These are phyloP conservation scores for Globisporangium abappressorium DNA, from an alignment of 352 stramenopile species.

Conservation along the genomic window DNA sequence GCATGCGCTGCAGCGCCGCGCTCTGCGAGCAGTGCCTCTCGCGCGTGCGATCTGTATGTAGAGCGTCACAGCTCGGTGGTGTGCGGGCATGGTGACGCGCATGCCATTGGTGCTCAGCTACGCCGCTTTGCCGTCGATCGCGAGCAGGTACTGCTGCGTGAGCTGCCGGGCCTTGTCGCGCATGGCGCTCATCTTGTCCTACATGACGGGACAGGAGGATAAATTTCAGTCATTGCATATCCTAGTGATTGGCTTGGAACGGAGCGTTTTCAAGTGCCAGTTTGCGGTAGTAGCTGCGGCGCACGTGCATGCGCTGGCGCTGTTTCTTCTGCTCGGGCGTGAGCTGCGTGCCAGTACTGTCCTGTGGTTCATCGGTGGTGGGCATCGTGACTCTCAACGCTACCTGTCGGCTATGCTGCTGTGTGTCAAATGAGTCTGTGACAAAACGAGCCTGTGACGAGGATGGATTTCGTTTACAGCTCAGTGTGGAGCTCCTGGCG, in stretches of 20 bases:
- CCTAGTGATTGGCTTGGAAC: too few relatives aligned
- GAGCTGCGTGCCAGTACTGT: constrained; percentile 7
- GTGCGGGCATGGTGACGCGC: constrained; percentile 3
- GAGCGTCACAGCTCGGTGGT: constrained; percentile 5
- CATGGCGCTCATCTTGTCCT: constrained; percentile 38
- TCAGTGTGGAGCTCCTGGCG: too few relatives aligned
- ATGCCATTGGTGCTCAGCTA: constrained; percentile 11
- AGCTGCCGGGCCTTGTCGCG: constrained; percentile 30
- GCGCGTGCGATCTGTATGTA: neutral
- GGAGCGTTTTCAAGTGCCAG: constrained; percentile 17
- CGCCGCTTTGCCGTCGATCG: constrained; percentile 11
- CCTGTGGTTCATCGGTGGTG: neutral
- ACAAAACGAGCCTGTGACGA: too few relatives aligned
- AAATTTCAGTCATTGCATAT: too few relatives aligned
- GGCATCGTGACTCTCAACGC: too few relatives aligned
- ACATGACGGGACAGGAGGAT: neutral
- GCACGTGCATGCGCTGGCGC: constrained; percentile 59
- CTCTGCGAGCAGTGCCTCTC: neutral
- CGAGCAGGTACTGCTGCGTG: constrained; percentile 31
- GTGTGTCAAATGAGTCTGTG: too few relatives aligned
- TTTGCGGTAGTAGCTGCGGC: constrained; percentile 45
- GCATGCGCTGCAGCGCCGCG: constrained; percentile 1
- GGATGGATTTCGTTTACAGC: too few relatives aligned
- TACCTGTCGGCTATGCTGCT: too few relatives aligned
- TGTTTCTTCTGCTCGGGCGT: constrained; percentile 44